These are phyloP conservation scores for Coemansia reversa DNA, from an alignment of 192 early-diverging fungal genomes.

Conservation along the genomic window DNA sequence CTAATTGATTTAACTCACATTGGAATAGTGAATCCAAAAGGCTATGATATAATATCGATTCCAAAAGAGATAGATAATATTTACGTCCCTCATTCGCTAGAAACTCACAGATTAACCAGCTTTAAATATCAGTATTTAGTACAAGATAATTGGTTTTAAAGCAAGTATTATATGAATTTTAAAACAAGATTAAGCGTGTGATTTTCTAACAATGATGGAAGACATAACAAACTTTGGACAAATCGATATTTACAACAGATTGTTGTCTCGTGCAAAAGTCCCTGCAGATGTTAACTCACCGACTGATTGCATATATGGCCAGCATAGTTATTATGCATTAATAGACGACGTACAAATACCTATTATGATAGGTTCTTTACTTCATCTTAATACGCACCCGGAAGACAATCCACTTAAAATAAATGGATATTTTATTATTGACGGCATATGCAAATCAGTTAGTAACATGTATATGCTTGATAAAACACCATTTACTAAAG, in stretches of 20 bases:
- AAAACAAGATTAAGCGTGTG: too few species aligned
- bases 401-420: background rate
- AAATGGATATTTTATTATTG: conserved; percentile 7
- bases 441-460: conserved; percentile 14
- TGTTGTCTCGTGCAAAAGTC: background rate
- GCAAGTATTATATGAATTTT: too few species aligned
- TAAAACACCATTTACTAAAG: too few species aligned
- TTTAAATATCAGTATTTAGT: too few species aligned
- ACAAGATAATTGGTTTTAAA: too few species aligned
- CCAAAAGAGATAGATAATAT: background rate
- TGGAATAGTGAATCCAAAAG: conserved; percentile 8
- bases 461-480: conserved; percentile 20
- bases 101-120: too few species aligned
- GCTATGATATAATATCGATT: conserved; percentile 8
- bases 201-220: conserved; percentile 1
- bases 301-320: too few species aligned
- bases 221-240: conserved; percentile 1
- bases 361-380: conserved; percentile 2
- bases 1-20: conserved; percentile 17
- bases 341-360: background rate
- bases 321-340: background rate
- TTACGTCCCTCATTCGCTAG: too few species aligned
- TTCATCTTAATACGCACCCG: background rate
- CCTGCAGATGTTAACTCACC: background rate
- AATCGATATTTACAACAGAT: conserved; percentile 2